Evolutionary conservation across 2,329 filamentous ascomycete species (phyloP).

Genomic region (Botrytis paeoniae): DNA sequence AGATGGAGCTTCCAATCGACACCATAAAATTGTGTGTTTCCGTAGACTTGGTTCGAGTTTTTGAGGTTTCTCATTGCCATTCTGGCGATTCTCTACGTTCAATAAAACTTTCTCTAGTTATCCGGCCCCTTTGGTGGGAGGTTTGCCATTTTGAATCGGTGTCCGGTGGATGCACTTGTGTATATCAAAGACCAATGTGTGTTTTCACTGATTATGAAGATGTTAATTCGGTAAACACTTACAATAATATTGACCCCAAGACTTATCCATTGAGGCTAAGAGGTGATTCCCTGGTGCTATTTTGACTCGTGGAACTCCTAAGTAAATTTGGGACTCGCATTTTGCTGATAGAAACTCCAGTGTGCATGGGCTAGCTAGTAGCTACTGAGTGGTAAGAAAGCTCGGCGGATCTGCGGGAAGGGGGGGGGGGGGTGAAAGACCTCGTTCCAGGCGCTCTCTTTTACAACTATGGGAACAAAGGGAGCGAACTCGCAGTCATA

Average conservation of each 20-base stretch:
- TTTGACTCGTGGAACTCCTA: neutral
- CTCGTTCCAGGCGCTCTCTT: neutral
- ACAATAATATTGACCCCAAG: neutral
- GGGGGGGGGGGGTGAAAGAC: neutral
- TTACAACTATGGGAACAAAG: neutral
- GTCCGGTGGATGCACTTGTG: neutral
- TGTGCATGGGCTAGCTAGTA: neutral
- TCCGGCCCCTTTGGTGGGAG: neutral
- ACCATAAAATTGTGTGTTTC: too few species aligned
- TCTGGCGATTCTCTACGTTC: neutral
- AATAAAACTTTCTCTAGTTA: accelerated
- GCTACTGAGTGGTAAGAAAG: neutral
- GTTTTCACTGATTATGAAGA: neutral
- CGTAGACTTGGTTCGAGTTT: neutral
- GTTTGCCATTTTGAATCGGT: neutral
- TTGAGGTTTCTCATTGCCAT: neutral
- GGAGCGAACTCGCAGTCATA: neutral
- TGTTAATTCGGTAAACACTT: accelerated
- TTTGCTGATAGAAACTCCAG: neutral
- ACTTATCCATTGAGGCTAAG: neutral
- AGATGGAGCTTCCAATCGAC: neutral
- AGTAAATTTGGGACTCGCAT: neutral
- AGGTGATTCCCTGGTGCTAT: neutral
- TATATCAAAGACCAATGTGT: neutral
- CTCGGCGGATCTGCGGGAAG: neutral